A percentile compares a stretch with the other conserved stretches of the same genome.
phyloP scores from a whole-genome alignment of 257 asterid genomes.

The Solanum clarkiae region DNA sequence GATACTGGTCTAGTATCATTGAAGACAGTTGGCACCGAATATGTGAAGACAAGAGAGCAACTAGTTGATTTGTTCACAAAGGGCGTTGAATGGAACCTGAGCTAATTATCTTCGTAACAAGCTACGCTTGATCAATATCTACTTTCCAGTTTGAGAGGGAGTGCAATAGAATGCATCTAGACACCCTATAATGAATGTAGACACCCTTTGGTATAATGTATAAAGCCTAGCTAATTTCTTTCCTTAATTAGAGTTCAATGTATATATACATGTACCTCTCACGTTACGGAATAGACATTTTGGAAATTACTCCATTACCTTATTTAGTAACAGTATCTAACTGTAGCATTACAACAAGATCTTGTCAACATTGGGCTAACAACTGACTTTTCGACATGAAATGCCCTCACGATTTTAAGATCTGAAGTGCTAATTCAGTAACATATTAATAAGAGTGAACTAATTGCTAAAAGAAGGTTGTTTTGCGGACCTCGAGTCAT shows the following conservation, averaged over 20 bases:
- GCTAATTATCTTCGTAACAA: not conserved
- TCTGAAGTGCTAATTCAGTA: not conserved
- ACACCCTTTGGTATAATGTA: not conserved
- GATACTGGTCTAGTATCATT: not conserved
- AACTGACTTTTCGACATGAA: not conserved
- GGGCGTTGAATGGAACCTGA: not conserved
- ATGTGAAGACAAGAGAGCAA: not conserved
- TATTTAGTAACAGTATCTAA: not conserved
- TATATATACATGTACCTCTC: not conserved
- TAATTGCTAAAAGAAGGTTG: not conserved
- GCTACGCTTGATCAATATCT: not conserved
- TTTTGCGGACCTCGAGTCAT: slow-evolving; percentile 51
- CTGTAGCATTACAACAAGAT: not conserved
- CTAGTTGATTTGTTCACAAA: not conserved
- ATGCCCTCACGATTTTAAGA: not conserved
- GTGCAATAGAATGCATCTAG: not conserved
- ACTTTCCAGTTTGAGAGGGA: not conserved
- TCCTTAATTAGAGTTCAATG: not conserved
- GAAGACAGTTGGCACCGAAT: not conserved
- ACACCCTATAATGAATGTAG: not conserved
- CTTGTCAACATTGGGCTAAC: not conserved
- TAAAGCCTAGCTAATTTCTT: not conserved
- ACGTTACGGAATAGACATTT: not conserved
- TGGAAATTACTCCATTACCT: not conserved
- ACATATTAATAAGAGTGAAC: not conserved